Evolutionary conservation across 352 stramenopile genomes (phyloP), one percentile per base, ranked within the genome.

Genomic region (Pythium rhizo-oryzae): DNA sequence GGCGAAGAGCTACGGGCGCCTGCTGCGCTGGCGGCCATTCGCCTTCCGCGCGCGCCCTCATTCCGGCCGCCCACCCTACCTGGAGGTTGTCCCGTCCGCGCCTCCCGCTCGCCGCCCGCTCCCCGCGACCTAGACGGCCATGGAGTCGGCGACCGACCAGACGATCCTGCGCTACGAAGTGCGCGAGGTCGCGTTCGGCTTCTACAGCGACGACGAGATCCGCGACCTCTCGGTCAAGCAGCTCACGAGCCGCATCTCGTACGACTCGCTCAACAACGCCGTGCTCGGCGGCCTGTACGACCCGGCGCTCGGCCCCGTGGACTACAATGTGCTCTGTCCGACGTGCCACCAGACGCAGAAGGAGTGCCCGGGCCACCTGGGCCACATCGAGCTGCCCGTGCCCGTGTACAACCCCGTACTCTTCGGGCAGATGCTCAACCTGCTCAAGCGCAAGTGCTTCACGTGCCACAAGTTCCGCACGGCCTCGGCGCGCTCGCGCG

Each of bases 401-500:
- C 97, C 97, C 8, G 86, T 99, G 37, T 99, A 99, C 76, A 98
- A 99, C 79, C 97, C 98, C 0, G 84, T 99, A 44, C 85, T 99
- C 21, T 99, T 99, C 67, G 51, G 64, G 1, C 87, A 96, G 41
- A 81, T 99, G 77, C 81, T 99, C 65, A 97, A 93, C 54, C 76
- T 99, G 33, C 84, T 99, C 68, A 96, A 98, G 74, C 87, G 90
- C 77, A 99, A 99, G 76, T 99, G 98, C 90, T 96, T 99, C 59
- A 93, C 87, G 59, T 99, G 98, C 88, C 97, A 99, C 87, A 97
- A 98, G 71, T 98, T 99, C 71, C 87, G 91, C 65, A 71, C 96
- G 25, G 75, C 86, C 11, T 87, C 86, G 52, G 78, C 84, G 28
- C 69, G 82, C 62, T 91, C 91, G 52, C 85, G 90, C 52, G 82